Evolutionary conservation across 768 basidiomycete species (phyloP).

Genomic region (Aureoboletus auriporus): DNA sequence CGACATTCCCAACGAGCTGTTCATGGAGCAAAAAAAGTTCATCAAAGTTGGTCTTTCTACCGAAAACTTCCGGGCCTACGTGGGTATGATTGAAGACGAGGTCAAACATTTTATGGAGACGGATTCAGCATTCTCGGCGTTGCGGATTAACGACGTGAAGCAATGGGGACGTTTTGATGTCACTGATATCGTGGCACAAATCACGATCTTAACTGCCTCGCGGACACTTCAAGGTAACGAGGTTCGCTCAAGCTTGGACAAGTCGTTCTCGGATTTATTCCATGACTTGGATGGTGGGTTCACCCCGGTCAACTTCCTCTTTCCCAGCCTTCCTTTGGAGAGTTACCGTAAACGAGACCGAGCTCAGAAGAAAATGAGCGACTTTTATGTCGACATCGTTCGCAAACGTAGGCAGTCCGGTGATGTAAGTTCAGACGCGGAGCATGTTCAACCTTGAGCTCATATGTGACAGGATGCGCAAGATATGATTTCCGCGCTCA

Average conservation of each 20-base stretch:
- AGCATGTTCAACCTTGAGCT: not conserved
- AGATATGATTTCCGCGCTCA: slow-evolving; percentile 91
- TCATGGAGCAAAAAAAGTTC: slow-evolving; percentile 99
- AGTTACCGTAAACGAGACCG: slow-evolving; percentile 86
- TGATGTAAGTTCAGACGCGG: slow-evolving; percentile 31
- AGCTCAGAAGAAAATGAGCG: slow-evolving; percentile 90
- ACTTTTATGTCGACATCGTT: slow-evolving; percentile 89
- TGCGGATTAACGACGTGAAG: slow-evolving; percentile 60
- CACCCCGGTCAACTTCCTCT: slow-evolving; percentile 92
- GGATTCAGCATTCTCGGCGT: slow-evolving; percentile 60
- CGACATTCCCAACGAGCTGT: slow-evolving; percentile 90
- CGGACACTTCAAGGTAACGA: slow-evolving; percentile 92
- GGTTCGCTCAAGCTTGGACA: slow-evolving; percentile 74
- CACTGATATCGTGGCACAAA: slow-evolving; percentile 70
- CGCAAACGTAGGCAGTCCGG: slow-evolving; percentile 56
- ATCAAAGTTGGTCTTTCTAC: slow-evolving; percentile 93
- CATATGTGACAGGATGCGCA: slow-evolving; percentile 53
- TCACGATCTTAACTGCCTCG: slow-evolving; percentile 93
- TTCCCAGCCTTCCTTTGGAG: slow-evolving; percentile 88
- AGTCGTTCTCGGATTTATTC: slow-evolving; percentile 80
- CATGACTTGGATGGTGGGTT: slow-evolving; percentile 93
- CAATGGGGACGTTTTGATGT: slow-evolving; percentile 80
- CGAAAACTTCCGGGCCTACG: slow-evolving; percentile 86
- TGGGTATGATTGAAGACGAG: slow-evolving; percentile 75
- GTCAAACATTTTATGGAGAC: slow-evolving; percentile 65